Percentiles rank a stretch among this genome's conserved stretches.
Evolutionary conservation across 2,329 filamentous ascomycete species (phyloP).

Genomic region (Diaporthe helianthi): DNA sequence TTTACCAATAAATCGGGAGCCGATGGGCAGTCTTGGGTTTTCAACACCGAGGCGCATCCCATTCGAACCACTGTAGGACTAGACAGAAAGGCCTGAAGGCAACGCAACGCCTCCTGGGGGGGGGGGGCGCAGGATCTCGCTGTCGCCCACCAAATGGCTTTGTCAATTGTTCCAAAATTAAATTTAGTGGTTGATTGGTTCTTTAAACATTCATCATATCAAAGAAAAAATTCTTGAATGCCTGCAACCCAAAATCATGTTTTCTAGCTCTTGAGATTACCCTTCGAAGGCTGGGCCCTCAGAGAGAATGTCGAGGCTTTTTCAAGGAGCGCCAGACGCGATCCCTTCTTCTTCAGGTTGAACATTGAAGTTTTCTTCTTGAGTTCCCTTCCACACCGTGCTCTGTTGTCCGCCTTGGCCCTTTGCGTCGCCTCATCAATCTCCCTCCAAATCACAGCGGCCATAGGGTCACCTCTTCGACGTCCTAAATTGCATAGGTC

Average conservation of each 20-base stretch:
- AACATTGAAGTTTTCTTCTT: background rate
- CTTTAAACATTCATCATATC: too few species aligned
- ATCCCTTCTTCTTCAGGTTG: background rate
- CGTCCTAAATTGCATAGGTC: background rate
- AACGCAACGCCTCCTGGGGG: too few species aligned
- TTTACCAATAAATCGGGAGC: background rate
- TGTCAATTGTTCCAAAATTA: too few species aligned
- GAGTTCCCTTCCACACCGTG: background rate
- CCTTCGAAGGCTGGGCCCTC: background rate
- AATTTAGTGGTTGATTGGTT: too few species aligned
- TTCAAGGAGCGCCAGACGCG: background rate
- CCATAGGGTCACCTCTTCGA: background rate
- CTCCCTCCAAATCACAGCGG: background rate
- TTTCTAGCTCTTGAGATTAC: background rate
- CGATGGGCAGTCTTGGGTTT: slow-evolving; percentile 9
- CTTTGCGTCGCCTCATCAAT: background rate
- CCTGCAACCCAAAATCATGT: background rate
- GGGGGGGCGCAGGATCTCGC: too few species aligned
- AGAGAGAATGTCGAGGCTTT: background rate
- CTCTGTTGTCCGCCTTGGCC: too few species aligned
- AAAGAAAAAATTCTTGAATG: too few species aligned
- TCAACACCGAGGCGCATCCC: slow-evolving; percentile 14
- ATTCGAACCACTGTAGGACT: background rate
- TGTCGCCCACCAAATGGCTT: too few species aligned
- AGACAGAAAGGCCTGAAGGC: too few species aligned